Evolutionary conservation across 768 basidiomycete genomes (phyloP), one percentile per base, ranked within the genome.

Genomic region (Tulasnella sp.): DNA sequence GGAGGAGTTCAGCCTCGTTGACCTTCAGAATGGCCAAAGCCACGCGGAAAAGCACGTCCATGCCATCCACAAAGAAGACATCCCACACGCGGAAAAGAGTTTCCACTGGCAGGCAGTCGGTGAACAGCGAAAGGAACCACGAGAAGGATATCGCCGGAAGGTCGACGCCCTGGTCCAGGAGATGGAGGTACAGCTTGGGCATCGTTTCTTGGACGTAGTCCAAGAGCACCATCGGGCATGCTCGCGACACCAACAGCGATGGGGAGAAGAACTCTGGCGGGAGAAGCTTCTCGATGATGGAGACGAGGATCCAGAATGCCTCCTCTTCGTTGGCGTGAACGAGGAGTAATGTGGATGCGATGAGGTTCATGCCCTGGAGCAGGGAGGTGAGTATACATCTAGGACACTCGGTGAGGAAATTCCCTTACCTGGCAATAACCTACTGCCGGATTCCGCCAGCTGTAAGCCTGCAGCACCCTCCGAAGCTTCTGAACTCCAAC

Each of bases 41-140:
- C 70, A 96, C 84, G n/a, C 96, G 91, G 85, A 96, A 96, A 23
- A 97, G 87, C 6, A 95, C 93, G 81, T 96, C 95, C 35, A 95
- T 86, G 1, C 97, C 97, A 82, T 98, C 95, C 2, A 96, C 91
- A 77, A 98, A 90, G 84, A 98, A 94, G 26, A 98, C 88, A 81
- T 99, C 97, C 96, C 98, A 99, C 7, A 98, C 91, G 73, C 97
- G 87, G 85, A 98, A 96, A 55, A 99, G 86, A 0, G 96, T 99
- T 94, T 97, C 96, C 37, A 98, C 93, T 15, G 97, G 97, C 10
- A 98, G 85, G 82, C 96, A 97, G 81, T 98, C 96, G 0, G 96
- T 98, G 82, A 99, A 99, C 29, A 99, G 86, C 3, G 95, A 96
- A 35, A 99, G 86, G 85, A 98, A 98, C 98, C 98, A 99, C 16